Evolutionary conservation across 768 basidiomycete species (phyloP).

Genomic region (Mycena rebaudengoi): DNA sequence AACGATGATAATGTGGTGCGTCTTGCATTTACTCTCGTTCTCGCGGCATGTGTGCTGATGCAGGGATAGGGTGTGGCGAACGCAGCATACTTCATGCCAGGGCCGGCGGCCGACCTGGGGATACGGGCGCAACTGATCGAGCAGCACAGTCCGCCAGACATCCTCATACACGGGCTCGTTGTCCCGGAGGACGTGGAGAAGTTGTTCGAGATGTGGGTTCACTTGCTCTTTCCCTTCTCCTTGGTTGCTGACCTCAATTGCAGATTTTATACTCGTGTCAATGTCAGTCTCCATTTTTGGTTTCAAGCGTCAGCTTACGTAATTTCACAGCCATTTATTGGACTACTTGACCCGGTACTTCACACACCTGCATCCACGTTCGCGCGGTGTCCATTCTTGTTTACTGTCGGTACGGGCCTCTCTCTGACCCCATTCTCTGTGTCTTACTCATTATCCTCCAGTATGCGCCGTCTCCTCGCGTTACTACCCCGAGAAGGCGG

Average conservation of each 20-base stretch:
- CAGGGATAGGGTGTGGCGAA: slow-evolving; percentile 76
- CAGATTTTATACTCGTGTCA: slow-evolving; percentile 77
- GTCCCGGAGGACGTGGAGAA: slow-evolving; percentile 81
- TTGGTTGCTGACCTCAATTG: slow-evolving; percentile 1
- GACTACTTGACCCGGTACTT: slow-evolving; percentile 80
- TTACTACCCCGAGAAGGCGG: slow-evolving; percentile 80
- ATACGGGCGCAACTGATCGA: slow-evolving; percentile 79
- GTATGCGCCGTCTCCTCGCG: slow-evolving; percentile 90
- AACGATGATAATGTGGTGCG: slow-evolving; percentile 74
- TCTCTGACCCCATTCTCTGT: not conserved
- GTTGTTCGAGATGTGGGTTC: slow-evolving; percentile 81
- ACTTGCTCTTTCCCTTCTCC: not conserved
- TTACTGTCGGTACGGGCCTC: slow-evolving; percentile 74
- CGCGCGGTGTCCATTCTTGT: slow-evolving; percentile 87
- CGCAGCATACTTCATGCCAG: slow-evolving; percentile 82
- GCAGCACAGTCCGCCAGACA: slow-evolving; percentile 82
- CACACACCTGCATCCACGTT: slow-evolving; percentile 85
- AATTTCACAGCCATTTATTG: slow-evolving; percentile 67
- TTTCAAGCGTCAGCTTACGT: not conserved
- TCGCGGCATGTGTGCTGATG: not conserved
- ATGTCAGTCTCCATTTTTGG: slow-evolving; percentile 52
- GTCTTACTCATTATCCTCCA: slow-evolving; percentile 30
- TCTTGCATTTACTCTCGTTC: slow-evolving; percentile 30
- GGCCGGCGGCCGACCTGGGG: slow-evolving; percentile 75
- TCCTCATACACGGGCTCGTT: slow-evolving; percentile 82